phyloP scores from a whole-genome alignment of 352 stramenopile genomes.

The Aphanomyces astaci region DNA sequence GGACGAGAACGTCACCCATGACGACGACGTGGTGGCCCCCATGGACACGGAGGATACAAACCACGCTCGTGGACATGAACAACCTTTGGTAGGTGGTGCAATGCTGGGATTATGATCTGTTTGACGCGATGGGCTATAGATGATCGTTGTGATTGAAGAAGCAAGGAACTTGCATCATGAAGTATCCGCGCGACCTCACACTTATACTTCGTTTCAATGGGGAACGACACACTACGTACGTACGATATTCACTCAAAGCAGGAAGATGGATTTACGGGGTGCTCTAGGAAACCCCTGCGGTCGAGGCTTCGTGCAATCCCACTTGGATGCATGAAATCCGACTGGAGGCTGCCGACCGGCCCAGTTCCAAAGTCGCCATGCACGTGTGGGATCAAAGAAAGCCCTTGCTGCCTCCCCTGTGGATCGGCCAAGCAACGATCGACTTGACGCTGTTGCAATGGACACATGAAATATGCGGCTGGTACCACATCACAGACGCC shows the following conservation, averaged over 20 bases:
- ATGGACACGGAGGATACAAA: too few relatives aligned
- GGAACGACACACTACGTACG: neutral
- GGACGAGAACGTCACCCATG: too few relatives aligned
- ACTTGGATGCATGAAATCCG: neutral
- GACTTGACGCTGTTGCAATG: slow-evolving; percentile 12
- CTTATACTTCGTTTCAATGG: neutral
- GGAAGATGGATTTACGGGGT: too few relatives aligned
- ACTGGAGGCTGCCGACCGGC: neutral
- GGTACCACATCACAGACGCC: slow-evolving; percentile 14
- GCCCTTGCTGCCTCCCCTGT: too few relatives aligned
- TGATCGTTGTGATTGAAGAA: neutral
- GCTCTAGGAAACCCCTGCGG: neutral
- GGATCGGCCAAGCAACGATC: neutral
- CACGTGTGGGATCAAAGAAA: neutral
- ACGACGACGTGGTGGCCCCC: too few relatives aligned
- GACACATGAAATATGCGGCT: slow-evolving; percentile 13
- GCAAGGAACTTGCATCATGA: neutral
- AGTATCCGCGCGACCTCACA: neutral
- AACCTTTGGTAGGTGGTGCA: too few relatives aligned
- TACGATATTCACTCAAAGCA: too few relatives aligned
- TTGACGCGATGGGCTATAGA: too few relatives aligned
- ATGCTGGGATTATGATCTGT: too few relatives aligned
- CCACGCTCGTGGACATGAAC: too few relatives aligned
- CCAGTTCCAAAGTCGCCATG: neutral
- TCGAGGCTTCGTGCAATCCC: neutral